Evolutionary conservation across 139 green algal species (phyloP).

Genomic region (Haematococcus lacustris): DNA sequence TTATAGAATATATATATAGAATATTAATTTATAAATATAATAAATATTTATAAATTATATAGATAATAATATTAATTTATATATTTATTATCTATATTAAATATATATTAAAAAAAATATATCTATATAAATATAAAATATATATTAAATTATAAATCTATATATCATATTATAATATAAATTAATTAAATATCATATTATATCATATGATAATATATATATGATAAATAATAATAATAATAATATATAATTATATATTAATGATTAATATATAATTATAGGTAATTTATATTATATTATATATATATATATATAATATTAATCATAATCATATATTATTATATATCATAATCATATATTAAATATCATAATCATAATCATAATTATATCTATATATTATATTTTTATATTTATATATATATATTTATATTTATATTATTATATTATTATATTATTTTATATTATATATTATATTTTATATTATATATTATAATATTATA

Average conservation of each 20-base stretch:
- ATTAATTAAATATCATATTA: too few relatives aligned
- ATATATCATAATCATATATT: too few relatives aligned
- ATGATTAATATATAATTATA: constrained; percentile 12
- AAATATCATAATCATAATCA: neutral
- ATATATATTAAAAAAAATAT: constrained; percentile 10
- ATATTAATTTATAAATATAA: too few relatives aligned
- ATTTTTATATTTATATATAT: constrained; percentile 3
- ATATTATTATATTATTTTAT: neutral
- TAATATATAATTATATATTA: constrained; percentile 8
- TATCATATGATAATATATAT: too few relatives aligned
- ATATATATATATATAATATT: constrained; percentile 7
- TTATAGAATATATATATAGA: too few relatives aligned
- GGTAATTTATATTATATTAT: neutral
- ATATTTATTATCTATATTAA: neutral
- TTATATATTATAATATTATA: neutral
- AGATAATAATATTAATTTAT: neutral
- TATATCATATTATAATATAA: constrained; percentile 2
- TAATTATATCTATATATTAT: constrained; percentile 1
- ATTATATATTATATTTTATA: neutral
- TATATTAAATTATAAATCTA: constrained; percentile 8
- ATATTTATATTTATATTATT: neutral
- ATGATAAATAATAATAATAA: too few relatives aligned
- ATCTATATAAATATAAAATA: neutral
- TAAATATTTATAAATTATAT: constrained; percentile 1
- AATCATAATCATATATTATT: neutral